phyloP scores from a whole-genome alignment of 2,329 filamentous ascomycete genomes.

The Alternaria dauci region DNA sequence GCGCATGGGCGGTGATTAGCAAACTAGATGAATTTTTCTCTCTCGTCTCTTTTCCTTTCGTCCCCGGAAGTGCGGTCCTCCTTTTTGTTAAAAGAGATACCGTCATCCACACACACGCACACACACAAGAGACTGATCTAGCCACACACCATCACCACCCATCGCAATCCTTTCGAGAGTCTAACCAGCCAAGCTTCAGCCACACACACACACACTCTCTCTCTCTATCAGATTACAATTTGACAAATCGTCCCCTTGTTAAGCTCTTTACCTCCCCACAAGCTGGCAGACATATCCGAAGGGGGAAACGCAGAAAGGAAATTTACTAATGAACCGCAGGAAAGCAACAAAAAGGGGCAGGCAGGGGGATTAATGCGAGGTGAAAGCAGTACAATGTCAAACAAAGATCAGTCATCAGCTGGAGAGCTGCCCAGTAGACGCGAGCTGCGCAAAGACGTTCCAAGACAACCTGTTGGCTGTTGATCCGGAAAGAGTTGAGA shows the following conservation, averaged over 20 bases:
- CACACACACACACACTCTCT: conserved; percentile 18
- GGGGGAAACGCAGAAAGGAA: conserved; percentile 44
- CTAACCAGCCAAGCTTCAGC: conserved; percentile 32
- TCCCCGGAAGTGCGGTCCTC: conserved; percentile 44
- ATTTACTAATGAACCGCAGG: conserved; percentile 31
- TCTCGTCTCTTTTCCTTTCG: conserved; percentile 23
- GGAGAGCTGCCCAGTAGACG: conserved; percentile 34
- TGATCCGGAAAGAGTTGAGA: conserved; percentile 26
- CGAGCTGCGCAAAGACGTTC: conserved; percentile 35
- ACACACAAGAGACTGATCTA: conserved; percentile 15
- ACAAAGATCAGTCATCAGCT: conserved; percentile 43
- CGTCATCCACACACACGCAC: conserved; percentile 2
- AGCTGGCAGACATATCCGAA: conserved; percentile 53
- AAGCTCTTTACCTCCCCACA: conserved; percentile 51
- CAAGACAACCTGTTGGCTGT: conserved; percentile 28
- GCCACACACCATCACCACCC: conserved; percentile 25
- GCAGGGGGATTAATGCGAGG: conserved; percentile 45
- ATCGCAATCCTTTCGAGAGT: conserved; percentile 24
- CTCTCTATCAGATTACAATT: conserved; percentile 41
- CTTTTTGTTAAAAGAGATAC: conserved; percentile 17
- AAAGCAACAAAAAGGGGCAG: conserved; percentile 37
- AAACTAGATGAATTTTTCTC: conserved; percentile 25
- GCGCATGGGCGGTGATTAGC: conserved; percentile 29
- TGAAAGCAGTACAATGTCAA: conserved; percentile 38
- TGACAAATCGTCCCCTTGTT: conserved; percentile 48